These are phyloP conservation scores for Fagopyrum tataricum DNA, from an alignment of 148 eudicot species.

Conservation along the genomic window DNA sequence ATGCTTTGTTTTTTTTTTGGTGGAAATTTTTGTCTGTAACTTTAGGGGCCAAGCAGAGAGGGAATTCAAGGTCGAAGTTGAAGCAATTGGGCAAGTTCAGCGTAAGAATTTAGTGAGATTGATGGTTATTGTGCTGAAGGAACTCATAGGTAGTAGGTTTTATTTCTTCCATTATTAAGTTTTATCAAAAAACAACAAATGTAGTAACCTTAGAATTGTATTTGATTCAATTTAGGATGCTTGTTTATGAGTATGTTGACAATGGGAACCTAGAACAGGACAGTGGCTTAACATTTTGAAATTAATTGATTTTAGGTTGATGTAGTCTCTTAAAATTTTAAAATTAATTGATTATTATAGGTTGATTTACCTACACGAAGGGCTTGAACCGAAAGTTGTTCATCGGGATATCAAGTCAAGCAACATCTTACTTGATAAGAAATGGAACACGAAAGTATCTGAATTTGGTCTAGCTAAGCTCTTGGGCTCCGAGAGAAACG, in stretches of 20 bases:
- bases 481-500: constrained; percentile 62
- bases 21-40: not conserved
- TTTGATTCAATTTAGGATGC: constrained; percentile 45
- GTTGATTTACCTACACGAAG: constrained; percentile 85
- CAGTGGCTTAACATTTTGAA: constrained; percentile 65
- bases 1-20: not conserved
- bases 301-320: too few species aligned
- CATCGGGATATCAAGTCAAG: constrained; percentile 89
- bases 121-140: constrained; percentile 92
- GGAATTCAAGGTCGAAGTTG: constrained; percentile 93
- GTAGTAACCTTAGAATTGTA: constrained; percentile 4
- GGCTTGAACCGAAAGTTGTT: constrained; percentile 91
- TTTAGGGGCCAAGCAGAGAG: constrained; percentile 93
- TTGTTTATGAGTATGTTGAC: constrained; percentile 84
- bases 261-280: constrained; percentile 87
- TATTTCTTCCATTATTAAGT: not conserved
- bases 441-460: constrained; percentile 74
- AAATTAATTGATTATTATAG: constrained; percentile 23
- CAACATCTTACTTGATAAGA: constrained; percentile 80
- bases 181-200: not conserved
- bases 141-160: constrained; percentile 69
- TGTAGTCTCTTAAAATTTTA: not conserved
- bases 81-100: constrained; percentile 87
- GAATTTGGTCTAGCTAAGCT: constrained; percentile 93
- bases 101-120: constrained; percentile 85